Percentiles rank a stretch among this genome's conserved stretches.
These are phyloP conservation scores for Patellifolia procumbens DNA, from an alignment of 179 eudicot species.

Conservation along the genomic window DNA sequence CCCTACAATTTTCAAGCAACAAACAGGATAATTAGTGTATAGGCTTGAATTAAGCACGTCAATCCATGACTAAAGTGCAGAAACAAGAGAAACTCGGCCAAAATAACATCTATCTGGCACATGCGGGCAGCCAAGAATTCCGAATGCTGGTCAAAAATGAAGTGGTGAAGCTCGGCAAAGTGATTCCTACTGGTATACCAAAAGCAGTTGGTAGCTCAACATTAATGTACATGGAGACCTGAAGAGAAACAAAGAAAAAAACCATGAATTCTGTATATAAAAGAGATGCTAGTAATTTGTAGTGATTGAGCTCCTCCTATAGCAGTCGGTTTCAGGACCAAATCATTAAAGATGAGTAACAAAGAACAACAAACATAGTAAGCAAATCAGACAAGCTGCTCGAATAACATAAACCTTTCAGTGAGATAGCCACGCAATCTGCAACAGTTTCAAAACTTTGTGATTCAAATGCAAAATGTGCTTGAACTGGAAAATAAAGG, in stretches of 20 bases:
- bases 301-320: background rate
- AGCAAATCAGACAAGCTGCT: background rate
- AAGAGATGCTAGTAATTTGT: background rate
- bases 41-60: constrained; percentile 1
- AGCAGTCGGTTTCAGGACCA: background rate
- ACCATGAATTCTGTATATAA: background rate
- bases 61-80: constrained; percentile 2
- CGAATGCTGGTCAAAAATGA: constrained; percentile 16
- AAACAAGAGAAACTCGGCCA: constrained; percentile 7
- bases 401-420: background rate
- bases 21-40: constrained; percentile 1
- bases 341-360: background rate
- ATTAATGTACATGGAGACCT: constrained; percentile 31
- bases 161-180: constrained; percentile 4
- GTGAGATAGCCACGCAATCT: background rate
- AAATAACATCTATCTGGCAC: constrained; percentile 7
- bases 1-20: background rate
- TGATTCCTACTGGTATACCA: constrained; percentile 1
- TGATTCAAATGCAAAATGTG: background rate
- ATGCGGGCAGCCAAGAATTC: constrained; percentile 8
- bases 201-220: constrained; percentile 22
- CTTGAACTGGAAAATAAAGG: background rate
- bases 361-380: background rate
- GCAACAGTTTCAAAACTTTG: no score
- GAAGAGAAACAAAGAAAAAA: constrained; percentile 15